A percentile compares a stretch with the other conserved stretches of the same genome.
These are phyloP conservation scores for Pseudomonodictys pantanalensis DNA, from an alignment of 495 filamentous ascomycete genomes.

Conservation along the genomic window DNA sequence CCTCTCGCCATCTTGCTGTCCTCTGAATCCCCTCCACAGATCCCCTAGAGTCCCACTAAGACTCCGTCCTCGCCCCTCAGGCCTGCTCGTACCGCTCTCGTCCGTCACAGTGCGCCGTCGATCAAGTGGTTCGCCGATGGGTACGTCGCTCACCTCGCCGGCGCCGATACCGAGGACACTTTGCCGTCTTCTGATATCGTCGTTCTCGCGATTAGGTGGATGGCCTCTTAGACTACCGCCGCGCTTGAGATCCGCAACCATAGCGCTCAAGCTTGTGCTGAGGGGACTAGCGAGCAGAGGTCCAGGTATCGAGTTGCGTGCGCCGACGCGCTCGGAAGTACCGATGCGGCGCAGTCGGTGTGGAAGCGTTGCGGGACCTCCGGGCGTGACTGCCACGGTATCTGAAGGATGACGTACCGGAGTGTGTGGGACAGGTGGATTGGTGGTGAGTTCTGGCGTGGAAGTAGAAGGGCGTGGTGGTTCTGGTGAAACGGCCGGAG, in stretches of 20 bases:
- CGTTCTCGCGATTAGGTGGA: not conserved
- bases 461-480: slow-evolving; percentile 16
- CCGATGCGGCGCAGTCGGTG: slow-evolving; percentile 21
- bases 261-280: slow-evolving; percentile 35
- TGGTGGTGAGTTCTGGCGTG: slow-evolving; percentile 11
- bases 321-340: slow-evolving; percentile 21
- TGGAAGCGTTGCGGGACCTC: slow-evolving; percentile 8
- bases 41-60: slow-evolving; percentile 6
- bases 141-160: slow-evolving; percentile 2
- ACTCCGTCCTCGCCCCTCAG: not conserved
- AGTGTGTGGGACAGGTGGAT: slow-evolving; percentile 15
- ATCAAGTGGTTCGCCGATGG: not conserved
- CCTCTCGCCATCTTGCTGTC: not conserved
- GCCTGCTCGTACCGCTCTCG: not conserved
- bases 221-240: slow-evolving; percentile 12
- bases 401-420: slow-evolving; percentile 17
- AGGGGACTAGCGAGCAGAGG: slow-evolving; percentile 37
- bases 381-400: slow-evolving; percentile 5
- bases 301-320: slow-evolving; percentile 33
- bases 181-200: not conserved
- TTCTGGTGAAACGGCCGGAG: slow-evolving; percentile 32
- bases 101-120: not conserved
- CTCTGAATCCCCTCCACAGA: not conserved
- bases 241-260: slow-evolving; percentile 50
- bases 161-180: slow-evolving; percentile 23